Conservation (phyloP, 768 basidiomycete species). For the Mycena polygramma region DNA sequence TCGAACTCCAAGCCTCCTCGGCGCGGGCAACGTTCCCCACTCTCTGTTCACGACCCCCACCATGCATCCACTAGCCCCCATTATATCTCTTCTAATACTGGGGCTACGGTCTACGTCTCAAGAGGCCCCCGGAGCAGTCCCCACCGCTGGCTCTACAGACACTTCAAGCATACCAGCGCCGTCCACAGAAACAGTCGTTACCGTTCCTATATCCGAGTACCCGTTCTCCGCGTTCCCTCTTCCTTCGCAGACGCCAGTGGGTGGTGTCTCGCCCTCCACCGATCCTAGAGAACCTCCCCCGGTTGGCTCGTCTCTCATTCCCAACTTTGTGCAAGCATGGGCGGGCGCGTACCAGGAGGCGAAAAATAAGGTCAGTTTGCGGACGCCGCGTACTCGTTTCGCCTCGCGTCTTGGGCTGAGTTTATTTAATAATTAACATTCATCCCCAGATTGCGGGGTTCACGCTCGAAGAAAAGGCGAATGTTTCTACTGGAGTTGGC, state of each 20-base stretch:
- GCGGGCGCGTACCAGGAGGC: slow-evolving; percentile 70
- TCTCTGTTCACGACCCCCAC: slow-evolving; percentile 10
- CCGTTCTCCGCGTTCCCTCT: slow-evolving; percentile 73
- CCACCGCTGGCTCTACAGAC: slow-evolving; percentile 22
- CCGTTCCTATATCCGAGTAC: slow-evolving; percentile 55
- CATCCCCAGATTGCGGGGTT: slow-evolving; percentile 57
- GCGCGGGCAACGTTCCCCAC: neutral
- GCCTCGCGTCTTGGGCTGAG: slow-evolving; percentile 21
- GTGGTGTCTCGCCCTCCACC: slow-evolving; percentile 65
- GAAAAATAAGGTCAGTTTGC: slow-evolving; percentile 59
- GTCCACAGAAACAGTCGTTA: slow-evolving; percentile 36
- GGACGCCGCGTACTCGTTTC: too few species aligned
- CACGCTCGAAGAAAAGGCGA: slow-evolving; percentile 75
- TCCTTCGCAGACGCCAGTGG: slow-evolving; percentile 66
- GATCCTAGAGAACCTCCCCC: slow-evolving; percentile 72
- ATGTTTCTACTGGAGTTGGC: slow-evolving; percentile 75
- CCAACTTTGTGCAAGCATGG: slow-evolving; percentile 71
- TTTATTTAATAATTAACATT: slow-evolving; percentile 17
- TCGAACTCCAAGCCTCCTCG: neutral
- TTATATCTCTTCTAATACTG: slow-evolving; percentile 29
- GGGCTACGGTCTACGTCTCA: slow-evolving; percentile 21
- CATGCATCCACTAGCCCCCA: slow-evolving; percentile 25
- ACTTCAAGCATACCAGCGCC: neutral
- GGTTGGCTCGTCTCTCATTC: slow-evolving; percentile 54
- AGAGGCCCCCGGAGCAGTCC: slow-evolving; percentile 31